Evolutionary conservation across 306 rosid genomes (phyloP).

Genomic region (Sicyos edulis): DNA sequence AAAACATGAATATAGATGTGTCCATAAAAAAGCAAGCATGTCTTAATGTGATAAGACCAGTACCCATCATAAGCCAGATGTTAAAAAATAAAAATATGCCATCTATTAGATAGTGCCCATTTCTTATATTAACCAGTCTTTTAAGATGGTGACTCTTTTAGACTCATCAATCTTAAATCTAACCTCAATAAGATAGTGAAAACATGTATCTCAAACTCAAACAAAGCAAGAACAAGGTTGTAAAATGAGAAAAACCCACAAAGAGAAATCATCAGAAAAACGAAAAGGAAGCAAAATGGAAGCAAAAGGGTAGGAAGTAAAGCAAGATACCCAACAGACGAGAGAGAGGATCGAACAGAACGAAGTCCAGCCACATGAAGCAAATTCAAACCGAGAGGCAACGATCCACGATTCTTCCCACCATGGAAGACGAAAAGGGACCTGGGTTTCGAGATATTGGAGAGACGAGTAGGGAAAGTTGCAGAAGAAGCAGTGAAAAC

Average conservation of each 20-base stretch:
- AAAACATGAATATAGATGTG: neutral
- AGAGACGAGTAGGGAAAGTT: neutral
- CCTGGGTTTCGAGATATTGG: neutral
- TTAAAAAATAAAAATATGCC: too few relatives aligned
- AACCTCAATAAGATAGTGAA: too few relatives aligned
- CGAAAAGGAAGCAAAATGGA: neutral
- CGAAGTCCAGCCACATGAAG: neutral
- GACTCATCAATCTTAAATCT: too few relatives aligned
- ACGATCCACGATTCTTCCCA: neutral
- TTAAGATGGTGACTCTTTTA: too few relatives aligned
- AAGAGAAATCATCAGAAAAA: neutral
- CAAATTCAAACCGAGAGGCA: neutral
- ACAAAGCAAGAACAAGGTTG: too few relatives aligned
- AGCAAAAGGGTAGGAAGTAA: neutral
- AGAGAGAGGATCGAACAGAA: conserved; percentile 15
- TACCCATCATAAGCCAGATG: too few relatives aligned
- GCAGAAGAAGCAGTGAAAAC: conserved; percentile 11
- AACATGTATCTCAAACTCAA: too few relatives aligned
- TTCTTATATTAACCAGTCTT: too few relatives aligned
- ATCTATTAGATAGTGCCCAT: too few relatives aligned
- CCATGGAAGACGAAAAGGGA: neutral
- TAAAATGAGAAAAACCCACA: neutral
- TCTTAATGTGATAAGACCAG: neutral
- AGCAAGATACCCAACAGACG: conserved; percentile 11
- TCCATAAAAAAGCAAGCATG: neutral